Conservation (phyloP, 768 basidiomycete species). For the Kondoa malvinella region DNA sequence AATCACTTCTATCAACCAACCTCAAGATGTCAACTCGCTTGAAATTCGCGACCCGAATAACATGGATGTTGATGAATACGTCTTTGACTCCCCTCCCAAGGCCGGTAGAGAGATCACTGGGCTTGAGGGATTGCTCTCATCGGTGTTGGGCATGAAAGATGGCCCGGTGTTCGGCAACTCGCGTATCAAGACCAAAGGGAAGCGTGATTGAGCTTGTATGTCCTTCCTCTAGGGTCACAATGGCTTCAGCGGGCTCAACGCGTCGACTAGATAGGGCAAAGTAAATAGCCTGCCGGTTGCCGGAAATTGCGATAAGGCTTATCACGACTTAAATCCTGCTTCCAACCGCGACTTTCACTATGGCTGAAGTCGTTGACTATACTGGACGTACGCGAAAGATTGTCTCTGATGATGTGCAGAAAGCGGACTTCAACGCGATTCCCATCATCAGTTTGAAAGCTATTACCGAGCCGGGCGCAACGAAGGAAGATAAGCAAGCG, state of each 20-base stretch:
- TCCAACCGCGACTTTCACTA: not conserved
- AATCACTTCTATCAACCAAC: not conserved
- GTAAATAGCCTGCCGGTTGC: no score
- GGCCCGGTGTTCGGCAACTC: no score
- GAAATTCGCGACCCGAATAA: not conserved
- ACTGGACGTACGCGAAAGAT: conserved; percentile 1
- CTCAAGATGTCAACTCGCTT: not conserved
- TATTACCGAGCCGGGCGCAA: not conserved
- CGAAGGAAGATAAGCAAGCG: not conserved
- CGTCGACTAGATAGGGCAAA: no score
- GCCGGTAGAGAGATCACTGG: not conserved
- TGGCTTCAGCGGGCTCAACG: no score
- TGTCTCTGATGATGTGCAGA: not conserved
- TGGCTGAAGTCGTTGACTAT: conserved; percentile 1
- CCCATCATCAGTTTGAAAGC: conserved; percentile 9
- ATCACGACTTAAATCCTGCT: no score
- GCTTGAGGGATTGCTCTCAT: not conserved
- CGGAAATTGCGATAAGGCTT: no score
- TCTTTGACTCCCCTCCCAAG: not conserved
- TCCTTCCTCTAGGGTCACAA: no score
- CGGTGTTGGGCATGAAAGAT: not conserved
- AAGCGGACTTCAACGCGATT: not conserved
- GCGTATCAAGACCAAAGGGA: no score
- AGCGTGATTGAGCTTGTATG: no score
- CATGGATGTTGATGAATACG: not conserved